Conservation (phyloP, 805 yeast genomes). For the Lipomyces orientalis region DNA sequence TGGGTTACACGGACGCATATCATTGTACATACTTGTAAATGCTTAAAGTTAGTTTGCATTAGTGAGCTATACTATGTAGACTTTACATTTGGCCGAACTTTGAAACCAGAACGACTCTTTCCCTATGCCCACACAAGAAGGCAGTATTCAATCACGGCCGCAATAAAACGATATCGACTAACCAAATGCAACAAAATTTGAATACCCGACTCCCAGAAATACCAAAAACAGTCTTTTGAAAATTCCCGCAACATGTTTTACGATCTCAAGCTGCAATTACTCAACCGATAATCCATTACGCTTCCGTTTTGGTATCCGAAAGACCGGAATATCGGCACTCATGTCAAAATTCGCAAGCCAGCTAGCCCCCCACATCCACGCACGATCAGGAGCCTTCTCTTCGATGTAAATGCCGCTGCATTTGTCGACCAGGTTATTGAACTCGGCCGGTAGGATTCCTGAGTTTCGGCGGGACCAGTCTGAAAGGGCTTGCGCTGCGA, state of each 20-base stretch:
- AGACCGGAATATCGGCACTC: slow-evolving; percentile 52
- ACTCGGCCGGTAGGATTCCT: slow-evolving; percentile 72
- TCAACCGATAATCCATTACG: slow-evolving; percentile 54
- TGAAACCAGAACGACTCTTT: background rate
- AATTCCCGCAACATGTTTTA: background rate
- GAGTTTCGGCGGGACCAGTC: slow-evolving; percentile 81
- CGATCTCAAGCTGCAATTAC: background rate
- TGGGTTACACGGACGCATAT: background rate
- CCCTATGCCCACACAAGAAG: background rate
- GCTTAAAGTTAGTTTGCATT: background rate
- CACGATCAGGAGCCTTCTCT: slow-evolving; percentile 48
- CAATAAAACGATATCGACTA: background rate
- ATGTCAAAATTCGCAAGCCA: slow-evolving; percentile 83
- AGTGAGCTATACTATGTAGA: background rate
- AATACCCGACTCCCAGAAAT: background rate
- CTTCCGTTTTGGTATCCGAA: slow-evolving; percentile 48
- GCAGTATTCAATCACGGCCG: background rate
- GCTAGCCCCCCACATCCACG: slow-evolving; percentile 88
- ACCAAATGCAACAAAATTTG: background rate
- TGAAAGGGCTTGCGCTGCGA: slow-evolving; percentile 52
- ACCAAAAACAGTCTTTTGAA: background rate
- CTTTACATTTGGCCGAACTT: background rate
- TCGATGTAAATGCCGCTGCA: slow-evolving; percentile 73
- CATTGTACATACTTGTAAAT: background rate
- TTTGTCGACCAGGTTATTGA: slow-evolving; percentile 62